Evolutionary conservation across 441 rosid genomes (phyloP).

Genomic region (Gossypium schwendimanii): DNA sequence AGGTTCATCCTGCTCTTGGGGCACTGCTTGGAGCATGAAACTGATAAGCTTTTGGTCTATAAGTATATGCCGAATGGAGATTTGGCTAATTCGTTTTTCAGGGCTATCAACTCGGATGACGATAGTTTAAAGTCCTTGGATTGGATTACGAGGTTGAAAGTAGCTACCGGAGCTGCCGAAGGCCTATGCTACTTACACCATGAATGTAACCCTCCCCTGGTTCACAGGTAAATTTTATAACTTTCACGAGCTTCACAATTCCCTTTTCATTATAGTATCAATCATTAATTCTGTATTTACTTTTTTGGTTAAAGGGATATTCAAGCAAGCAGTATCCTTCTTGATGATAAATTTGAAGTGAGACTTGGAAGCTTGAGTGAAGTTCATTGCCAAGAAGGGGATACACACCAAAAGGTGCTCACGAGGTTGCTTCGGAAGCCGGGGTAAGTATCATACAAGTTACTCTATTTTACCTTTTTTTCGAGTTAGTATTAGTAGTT

Average conservation of each 20-base stretch:
- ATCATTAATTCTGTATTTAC: conserved; percentile 12
- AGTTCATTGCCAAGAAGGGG: conserved; percentile 38
- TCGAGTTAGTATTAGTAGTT: not conserved
- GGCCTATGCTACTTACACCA: conserved; percentile 59
- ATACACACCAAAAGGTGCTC: conserved; percentile 39
- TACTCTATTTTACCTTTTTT: conserved; percentile 14
- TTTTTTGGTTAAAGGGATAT: conserved; percentile 45
- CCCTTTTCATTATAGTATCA: not conserved
- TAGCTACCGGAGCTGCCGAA: conserved; percentile 62
- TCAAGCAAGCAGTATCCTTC: conserved; percentile 66
- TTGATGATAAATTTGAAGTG: conserved; percentile 68
- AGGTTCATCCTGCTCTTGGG: conserved; percentile 55
- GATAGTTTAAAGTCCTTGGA: conserved; percentile 46
- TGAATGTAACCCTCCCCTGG: conserved; percentile 57
- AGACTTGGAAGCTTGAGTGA: conserved; percentile 64
- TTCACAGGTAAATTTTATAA: conserved; percentile 46
- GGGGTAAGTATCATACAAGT: conserved; percentile 38
- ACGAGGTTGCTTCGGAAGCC: conserved; percentile 36
- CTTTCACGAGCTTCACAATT: conserved; percentile 5
- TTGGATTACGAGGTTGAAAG: conserved; percentile 67
- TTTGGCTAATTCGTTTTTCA: conserved; percentile 48
- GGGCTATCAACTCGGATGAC: conserved; percentile 29
- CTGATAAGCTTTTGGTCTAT: conserved; percentile 53
- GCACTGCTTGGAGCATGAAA: conserved; percentile 47
- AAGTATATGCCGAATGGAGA: conserved; percentile 55